phyloP scores from a whole-genome alignment of 345 rosid genomes.

The Gossypium ekmanianum region DNA sequence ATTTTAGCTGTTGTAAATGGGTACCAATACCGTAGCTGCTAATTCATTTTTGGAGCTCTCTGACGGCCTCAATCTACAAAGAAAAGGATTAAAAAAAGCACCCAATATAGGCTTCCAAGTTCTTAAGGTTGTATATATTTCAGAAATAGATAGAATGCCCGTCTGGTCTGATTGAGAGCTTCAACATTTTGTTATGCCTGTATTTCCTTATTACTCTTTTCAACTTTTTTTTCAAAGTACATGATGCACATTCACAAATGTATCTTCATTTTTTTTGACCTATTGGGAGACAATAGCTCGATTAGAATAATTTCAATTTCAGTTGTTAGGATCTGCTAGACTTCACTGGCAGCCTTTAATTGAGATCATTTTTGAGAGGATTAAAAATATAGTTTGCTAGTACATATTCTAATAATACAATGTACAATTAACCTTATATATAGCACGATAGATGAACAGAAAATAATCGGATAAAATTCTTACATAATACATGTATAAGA shows the following conservation, averaged over 20 bases:
- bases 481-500: no score
- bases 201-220: background rate
- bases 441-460: no score
- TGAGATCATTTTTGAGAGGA: no score
- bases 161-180: background rate
- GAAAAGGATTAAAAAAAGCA: background rate
- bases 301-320: background rate
- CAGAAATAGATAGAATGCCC: background rate
- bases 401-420: no score
- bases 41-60: constrained; percentile 17
- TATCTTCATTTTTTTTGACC: background rate
- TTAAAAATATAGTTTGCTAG: no score
- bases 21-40: constrained; percentile 10
- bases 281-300: background rate
- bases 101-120: background rate
- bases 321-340: no score
- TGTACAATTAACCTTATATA: no score
- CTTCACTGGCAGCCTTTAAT: no score
- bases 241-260: background rate
- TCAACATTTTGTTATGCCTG: background rate
- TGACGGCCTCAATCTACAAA: background rate
- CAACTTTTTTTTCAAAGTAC: background rate
- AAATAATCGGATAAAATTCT: no score
- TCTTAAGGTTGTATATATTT: constrained; percentile 30
- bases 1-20: background rate